Conservation (phyloP, 1,139 yeast genomes). For the Nakaseomyces uthaithaninus region DNA sequence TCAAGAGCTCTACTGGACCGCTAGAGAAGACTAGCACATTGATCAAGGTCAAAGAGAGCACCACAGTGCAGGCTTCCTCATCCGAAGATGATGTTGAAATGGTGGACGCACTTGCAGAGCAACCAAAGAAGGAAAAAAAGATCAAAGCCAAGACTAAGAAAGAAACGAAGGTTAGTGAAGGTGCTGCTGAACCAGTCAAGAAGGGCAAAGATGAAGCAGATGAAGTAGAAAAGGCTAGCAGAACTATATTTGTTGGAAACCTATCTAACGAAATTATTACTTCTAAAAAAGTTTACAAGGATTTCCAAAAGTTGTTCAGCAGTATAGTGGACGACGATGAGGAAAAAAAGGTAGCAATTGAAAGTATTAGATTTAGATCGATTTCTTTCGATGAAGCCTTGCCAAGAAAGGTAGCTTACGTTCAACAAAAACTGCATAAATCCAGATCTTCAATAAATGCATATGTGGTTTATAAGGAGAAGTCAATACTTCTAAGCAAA, state of each 20-base stretch:
- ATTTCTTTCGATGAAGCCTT: constrained; percentile 81
- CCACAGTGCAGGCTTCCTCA: not conserved
- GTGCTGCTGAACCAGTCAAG: constrained; percentile 24
- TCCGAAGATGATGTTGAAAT: constrained; percentile 1
- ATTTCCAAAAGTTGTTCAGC: constrained; percentile 53
- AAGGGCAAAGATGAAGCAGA: constrained; percentile 43
- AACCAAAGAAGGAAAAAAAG: constrained; percentile 12
- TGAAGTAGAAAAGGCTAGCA: constrained; percentile 78
- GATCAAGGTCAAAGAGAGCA: constrained; percentile 2
- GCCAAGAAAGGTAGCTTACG: constrained; percentile 89
- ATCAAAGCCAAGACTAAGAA: constrained; percentile 9
- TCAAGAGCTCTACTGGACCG: constrained; percentile 4
- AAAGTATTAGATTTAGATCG: constrained; percentile 81
- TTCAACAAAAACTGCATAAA: constrained; percentile 68
- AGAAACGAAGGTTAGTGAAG: constrained; percentile 12
- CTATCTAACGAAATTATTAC: constrained; percentile 59
- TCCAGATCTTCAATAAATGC: constrained; percentile 79
- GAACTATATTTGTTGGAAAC: constrained; percentile 87
- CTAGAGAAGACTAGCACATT: constrained; percentile 1
- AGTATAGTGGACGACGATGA: constrained; percentile 12
- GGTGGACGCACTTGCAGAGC: constrained; percentile 6
- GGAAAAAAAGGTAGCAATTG: constrained; percentile 39
- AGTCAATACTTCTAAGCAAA: constrained; percentile 41
- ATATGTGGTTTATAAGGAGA: constrained; percentile 62
- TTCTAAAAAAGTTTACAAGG: constrained; percentile 51